Conservation (phyloP, 148 eudicot species). For the Drosera capensis region DNA sequence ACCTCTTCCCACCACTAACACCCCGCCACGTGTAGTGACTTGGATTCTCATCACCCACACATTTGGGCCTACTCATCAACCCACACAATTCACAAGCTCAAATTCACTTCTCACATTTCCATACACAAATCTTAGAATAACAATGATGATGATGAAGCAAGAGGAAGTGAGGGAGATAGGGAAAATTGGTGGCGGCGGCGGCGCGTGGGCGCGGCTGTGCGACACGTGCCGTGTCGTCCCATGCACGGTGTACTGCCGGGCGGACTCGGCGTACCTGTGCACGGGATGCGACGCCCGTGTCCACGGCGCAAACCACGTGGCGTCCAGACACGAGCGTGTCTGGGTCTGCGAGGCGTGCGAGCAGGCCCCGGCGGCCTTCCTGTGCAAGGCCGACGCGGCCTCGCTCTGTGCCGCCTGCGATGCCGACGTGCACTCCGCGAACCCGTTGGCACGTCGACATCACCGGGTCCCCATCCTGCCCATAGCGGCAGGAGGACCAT, state of each 20-base stretch:
- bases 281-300: conserved; percentile 43
- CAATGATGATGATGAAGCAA: too few species aligned
- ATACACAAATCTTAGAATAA: background rate
- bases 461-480: conserved; percentile 41
- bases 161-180: background rate
- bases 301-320: conserved; percentile 38
- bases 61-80: background rate
- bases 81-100: background rate
- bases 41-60: background rate
- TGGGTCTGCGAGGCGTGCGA: conserved; percentile 59
- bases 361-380: conserved; percentile 39
- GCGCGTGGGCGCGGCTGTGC: conserved; percentile 17
- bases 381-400: conserved; percentile 62
- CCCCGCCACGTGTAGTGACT: background rate
- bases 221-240: conserved; percentile 48
- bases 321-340: conserved; percentile 35
- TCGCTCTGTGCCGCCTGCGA: conserved; percentile 45
- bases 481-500: background rate
- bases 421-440: conserved; percentile 54
- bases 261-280: conserved; percentile 57
- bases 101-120: background rate
- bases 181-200: background rate
- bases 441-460: conserved; percentile 49
- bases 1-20: background rate
- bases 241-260: conserved; percentile 57